A percentile compares a stretch with the other conserved stretches of the same genome.
phyloP scores from a whole-genome alignment of 176 grass and related monocot species.

The Oropetium thomaeum region DNA sequence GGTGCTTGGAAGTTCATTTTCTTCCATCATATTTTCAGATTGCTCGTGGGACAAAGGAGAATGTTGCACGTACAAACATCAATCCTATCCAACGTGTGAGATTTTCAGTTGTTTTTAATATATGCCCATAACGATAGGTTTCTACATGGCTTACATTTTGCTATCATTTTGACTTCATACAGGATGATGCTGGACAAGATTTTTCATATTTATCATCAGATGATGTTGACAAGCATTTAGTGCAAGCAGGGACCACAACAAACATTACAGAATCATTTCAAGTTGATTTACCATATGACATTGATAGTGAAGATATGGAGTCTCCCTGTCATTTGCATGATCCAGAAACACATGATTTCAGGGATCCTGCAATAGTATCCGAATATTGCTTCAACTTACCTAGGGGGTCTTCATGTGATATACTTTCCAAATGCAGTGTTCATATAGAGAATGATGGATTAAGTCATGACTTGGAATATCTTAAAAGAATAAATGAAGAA shows the following conservation, averaged over 20 bases:
- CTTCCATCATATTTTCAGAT: slow-evolving; percentile 32
- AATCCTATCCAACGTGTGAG: slow-evolving; percentile 27
- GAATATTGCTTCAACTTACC: slow-evolving; percentile 23
- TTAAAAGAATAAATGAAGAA: slow-evolving; percentile 48
- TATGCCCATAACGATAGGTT: neutral
- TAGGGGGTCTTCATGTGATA: slow-evolving; percentile 28
- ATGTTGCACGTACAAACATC: slow-evolving; percentile 3
- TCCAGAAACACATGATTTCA: slow-evolving; percentile 22
- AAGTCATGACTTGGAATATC: slow-evolving; percentile 16
- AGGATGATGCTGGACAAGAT: slow-evolving; percentile 21
- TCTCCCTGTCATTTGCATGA: slow-evolving; percentile 19
- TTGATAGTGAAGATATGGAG: slow-evolving; percentile 36
- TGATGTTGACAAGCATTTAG: slow-evolving; percentile 19
- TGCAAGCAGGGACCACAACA: slow-evolving; percentile 13
- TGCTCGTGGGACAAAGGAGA: slow-evolving; percentile 7
- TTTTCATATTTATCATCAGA: slow-evolving; percentile 27
- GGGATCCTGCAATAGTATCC: neutral
- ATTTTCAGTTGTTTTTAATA: slow-evolving; percentile 7
- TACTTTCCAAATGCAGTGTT: slow-evolving; percentile 14
- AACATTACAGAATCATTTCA: slow-evolving; percentile 42
- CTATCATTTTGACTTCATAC: slow-evolving; percentile 23
- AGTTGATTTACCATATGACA: slow-evolving; percentile 36
- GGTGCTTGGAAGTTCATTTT: slow-evolving; percentile 13
- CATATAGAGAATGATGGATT: slow-evolving; percentile 17
- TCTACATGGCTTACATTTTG: slow-evolving; percentile 14